These are phyloP conservation scores for Neurospora crassa DNA, from an alignment of 2,329 filamentous ascomycete species.

Conservation along the genomic window DNA sequence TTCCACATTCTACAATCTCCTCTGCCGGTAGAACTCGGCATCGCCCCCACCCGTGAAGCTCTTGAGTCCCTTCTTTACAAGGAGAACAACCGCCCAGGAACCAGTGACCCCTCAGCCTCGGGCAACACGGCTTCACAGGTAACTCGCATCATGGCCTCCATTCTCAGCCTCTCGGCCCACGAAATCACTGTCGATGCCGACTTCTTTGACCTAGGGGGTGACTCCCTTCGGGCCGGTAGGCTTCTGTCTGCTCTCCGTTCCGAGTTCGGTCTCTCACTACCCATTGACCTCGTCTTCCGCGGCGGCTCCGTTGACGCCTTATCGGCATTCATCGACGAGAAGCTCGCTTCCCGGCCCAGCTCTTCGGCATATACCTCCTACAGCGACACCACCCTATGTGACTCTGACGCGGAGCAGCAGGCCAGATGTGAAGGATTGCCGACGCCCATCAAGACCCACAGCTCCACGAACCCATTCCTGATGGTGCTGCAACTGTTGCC, in stretches of 20 bases:
- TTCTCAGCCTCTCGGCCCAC: conserved; percentile 29
- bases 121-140: conserved; percentile 21
- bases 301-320: conserved; percentile 34
- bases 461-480: conserved; percentile 39
- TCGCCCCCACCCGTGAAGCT: neutral
- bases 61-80: neutral
- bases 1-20: neutral
- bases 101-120: neutral
- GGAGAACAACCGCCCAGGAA: neutral
- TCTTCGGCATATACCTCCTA: neutral
- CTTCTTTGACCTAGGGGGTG: conserved; percentile 44
- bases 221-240: conserved; percentile 43
- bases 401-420: neutral
- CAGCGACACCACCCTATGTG: neutral
- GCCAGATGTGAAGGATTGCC: neutral
- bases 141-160: conserved; percentile 33
- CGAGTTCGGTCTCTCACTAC: conserved; percentile 35
- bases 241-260: conserved; percentile 41
- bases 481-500: conserved; percentile 42
- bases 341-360: neutral
- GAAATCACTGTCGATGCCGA: conserved; percentile 33
- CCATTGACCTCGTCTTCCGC: conserved; percentile 42
- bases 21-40: neutral
- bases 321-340: conserved; percentile 12
- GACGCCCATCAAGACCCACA: conserved; percentile 25